These are phyloP conservation scores for Ustilago sp. DNA, from an alignment of 1,284 basidiomycete species.

Conservation along the genomic window DNA sequence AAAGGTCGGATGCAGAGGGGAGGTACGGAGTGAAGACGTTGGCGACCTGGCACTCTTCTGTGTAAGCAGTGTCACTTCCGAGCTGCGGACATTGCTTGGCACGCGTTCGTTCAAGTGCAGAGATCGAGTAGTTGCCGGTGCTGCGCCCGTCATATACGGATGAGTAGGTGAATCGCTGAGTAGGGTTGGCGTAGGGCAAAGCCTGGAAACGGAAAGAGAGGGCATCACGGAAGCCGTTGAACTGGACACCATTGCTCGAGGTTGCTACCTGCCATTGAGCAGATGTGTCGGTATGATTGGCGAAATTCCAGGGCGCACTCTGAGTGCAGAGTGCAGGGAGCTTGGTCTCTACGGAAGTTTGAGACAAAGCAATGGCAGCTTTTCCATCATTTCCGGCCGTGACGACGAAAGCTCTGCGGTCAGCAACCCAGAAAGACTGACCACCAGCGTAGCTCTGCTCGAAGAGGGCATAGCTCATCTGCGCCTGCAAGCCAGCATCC, in stretches of 20 bases:
- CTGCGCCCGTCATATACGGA: constrained; percentile 26
- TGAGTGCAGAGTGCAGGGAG: constrained; percentile 42
- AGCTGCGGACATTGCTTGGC: constrained; percentile 40
- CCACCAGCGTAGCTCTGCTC: constrained; percentile 23
- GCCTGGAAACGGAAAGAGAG: constrained; percentile 46
- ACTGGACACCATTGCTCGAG: constrained; percentile 33
- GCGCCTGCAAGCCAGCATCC: constrained; percentile 34
- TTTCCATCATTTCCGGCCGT: constrained; percentile 2
- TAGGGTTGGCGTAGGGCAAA: constrained; percentile 43
- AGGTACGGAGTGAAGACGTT: constrained; percentile 74
- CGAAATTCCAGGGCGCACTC: constrained; percentile 30
- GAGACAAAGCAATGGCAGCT: constrained; percentile 1
- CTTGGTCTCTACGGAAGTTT: constrained; percentile 11
- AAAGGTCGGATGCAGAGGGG: constrained; percentile 62
- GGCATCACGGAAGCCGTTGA: constrained; percentile 43
- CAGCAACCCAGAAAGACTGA: constrained; percentile 33
- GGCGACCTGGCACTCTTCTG: constrained; percentile 73
- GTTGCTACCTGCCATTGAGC: constrained; percentile 24
- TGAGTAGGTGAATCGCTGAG: constrained; percentile 43
- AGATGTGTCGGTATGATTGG: constrained; percentile 37
- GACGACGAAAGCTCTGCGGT: constrained; percentile 13
- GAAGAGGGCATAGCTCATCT: constrained; percentile 32
- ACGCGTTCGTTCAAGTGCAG: constrained; percentile 22
- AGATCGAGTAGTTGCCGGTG: constrained; percentile 8
- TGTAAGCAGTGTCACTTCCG: constrained; percentile 10